phyloP scores from a whole-genome alignment of 202 grass and related monocot genomes.

The Eragrostis tef region DNA sequence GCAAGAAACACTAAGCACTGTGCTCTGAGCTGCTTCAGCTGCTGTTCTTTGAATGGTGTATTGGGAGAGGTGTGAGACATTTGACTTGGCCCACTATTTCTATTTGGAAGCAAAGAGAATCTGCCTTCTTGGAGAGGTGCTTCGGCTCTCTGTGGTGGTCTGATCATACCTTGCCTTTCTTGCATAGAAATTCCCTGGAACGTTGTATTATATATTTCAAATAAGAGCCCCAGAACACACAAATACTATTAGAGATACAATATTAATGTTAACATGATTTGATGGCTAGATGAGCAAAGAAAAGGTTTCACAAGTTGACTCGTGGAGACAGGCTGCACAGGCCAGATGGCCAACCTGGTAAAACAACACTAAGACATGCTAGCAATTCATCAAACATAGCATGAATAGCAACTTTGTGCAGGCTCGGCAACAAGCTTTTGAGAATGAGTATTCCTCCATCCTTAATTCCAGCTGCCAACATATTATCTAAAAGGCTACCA shows the following conservation, averaged over 20 bases:
- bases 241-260: constrained; percentile 33
- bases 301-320: constrained; percentile 31
- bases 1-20: constrained; percentile 99
- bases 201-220: constrained; percentile 37
- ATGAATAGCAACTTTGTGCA: neutral
- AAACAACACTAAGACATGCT: constrained; percentile 23
- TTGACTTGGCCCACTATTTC: constrained; percentile 54
- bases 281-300: constrained; percentile 37
- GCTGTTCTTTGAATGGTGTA: constrained; percentile 90
- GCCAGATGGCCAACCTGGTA: constrained; percentile 38
- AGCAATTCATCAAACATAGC: constrained; percentile 17
- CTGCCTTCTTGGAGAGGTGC: constrained; percentile 60
- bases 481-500: neutral
- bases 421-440: constrained; percentile 19
- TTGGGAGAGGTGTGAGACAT: constrained; percentile 59
- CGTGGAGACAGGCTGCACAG: constrained; percentile 11
- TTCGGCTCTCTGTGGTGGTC: constrained; percentile 56
- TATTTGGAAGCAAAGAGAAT: constrained; percentile 51
- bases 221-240: constrained; percentile 40
- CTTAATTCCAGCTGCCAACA: constrained; percentile 25
- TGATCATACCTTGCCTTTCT: constrained; percentile 66
- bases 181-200: constrained; percentile 75
- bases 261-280: constrained; percentile 29
- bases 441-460: neutral
- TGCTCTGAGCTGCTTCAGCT: constrained; percentile 98